phyloP scores from a whole-genome alignment of 495 filamentous ascomycete species.

The Neohortaea acidophila region DNA sequence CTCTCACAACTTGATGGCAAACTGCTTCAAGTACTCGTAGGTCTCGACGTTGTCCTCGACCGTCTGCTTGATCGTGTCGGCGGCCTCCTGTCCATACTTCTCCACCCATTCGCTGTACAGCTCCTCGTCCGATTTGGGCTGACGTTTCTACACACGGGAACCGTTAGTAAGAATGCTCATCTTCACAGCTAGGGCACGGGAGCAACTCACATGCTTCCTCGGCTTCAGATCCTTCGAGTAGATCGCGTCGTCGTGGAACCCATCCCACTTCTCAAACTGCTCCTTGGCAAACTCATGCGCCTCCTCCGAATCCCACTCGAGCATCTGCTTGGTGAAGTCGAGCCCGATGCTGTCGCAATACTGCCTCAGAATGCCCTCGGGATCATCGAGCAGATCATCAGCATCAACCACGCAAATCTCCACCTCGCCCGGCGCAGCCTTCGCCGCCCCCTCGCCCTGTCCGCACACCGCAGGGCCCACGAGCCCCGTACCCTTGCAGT shows the following conservation, averaged over 20 bases:
- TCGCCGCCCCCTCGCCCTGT: conserved; percentile 19
- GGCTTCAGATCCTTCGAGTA: conserved; percentile 57
- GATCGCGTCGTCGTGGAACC: conserved; percentile 91
- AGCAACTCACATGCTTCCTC: conserved; percentile 48
- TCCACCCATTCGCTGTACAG: conserved; percentile 65
- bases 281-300: conserved; percentile 46
- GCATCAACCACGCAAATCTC: conserved; percentile 84
- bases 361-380: conserved; percentile 51
- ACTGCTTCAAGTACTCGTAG: conserved; percentile 85
- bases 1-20: conserved; percentile 48
- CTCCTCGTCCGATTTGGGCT: conserved; percentile 46
- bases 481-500: conserved; percentile 43
- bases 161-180: conserved; percentile 5
- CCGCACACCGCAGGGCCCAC: conserved; percentile 48
- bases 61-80: conserved; percentile 56
- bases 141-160: conserved; percentile 34
- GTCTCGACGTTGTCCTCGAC: conserved; percentile 68
- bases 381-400: conserved; percentile 79
- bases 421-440: conserved; percentile 15
- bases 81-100: conserved; percentile 66
- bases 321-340: conserved; percentile 54
- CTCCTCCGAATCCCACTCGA: conserved; percentile 63
- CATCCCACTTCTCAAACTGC: conserved; percentile 88
- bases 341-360: conserved; percentile 70
- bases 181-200: not conserved